Evolutionary conservation across 202 grass and related monocot genomes (phyloP).

Genomic region (Dendrocalamus latiflorus): DNA sequence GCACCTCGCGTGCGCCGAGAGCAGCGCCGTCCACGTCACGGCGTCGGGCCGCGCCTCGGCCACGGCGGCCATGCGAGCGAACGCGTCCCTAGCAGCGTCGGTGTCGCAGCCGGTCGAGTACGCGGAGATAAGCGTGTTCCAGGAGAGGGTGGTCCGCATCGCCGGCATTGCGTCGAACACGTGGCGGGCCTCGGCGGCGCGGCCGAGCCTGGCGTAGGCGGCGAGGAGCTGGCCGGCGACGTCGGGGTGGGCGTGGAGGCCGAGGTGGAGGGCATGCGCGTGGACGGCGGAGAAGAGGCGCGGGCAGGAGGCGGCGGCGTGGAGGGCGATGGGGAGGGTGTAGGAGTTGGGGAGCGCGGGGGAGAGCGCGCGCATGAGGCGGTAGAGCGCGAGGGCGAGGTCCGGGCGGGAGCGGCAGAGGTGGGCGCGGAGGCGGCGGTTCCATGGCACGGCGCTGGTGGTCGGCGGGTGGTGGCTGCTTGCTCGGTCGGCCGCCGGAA

Average conservation of each 20-base stretch:
- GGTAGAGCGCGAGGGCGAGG: constrained; percentile 43
- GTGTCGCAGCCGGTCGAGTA: constrained; percentile 38
- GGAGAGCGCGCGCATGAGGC: constrained; percentile 36
- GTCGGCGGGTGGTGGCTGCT: not conserved
- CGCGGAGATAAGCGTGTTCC: constrained; percentile 61
- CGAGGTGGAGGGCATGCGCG: constrained; percentile 33
- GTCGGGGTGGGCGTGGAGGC: constrained; percentile 41
- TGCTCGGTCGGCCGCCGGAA: not conserved
- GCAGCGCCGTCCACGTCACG: constrained; percentile 55
- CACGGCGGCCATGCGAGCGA: constrained; percentile 25
- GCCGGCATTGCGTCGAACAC: constrained; percentile 56
- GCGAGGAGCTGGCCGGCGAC: constrained; percentile 45
- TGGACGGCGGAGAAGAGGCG: constrained; percentile 28
- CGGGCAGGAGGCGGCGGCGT: not conserved
- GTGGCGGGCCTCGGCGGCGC: constrained; percentile 2
- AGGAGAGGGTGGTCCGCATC: constrained; percentile 33
- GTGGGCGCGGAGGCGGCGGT: constrained; percentile 42
- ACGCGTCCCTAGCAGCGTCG: not conserved
- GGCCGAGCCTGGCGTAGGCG: constrained; percentile 37
- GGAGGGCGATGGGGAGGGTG: constrained; percentile 55
- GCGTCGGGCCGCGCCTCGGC: not conserved
- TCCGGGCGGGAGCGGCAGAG: constrained; percentile 14
- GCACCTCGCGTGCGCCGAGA: constrained; percentile 48
- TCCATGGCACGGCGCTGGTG: constrained; percentile 40
- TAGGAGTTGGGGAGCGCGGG: constrained; percentile 40